Evolutionary conservation across 2,329 filamentous ascomycete genomes (phyloP).

Genomic region (Ophiostoma populinum): DNA sequence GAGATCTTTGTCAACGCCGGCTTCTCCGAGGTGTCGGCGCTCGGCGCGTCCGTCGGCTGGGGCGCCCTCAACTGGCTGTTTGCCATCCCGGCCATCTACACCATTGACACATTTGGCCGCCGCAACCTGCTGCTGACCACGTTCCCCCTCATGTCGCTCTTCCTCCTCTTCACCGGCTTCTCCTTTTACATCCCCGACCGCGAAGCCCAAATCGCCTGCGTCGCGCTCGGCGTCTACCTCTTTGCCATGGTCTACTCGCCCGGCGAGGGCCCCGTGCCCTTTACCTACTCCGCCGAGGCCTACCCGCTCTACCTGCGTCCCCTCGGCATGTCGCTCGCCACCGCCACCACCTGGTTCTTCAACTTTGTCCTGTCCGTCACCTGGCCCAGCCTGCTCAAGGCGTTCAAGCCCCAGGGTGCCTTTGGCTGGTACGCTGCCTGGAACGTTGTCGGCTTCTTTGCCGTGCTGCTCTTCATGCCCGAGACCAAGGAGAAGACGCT

Average conservation of each 20-base stretch:
- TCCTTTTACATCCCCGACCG: constrained; percentile 25
- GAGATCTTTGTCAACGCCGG: constrained; percentile 41
- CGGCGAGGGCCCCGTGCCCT: constrained; percentile 45
- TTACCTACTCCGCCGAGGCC: constrained; percentile 50
- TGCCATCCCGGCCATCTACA: constrained; percentile 44
- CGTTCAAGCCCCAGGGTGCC: constrained; percentile 28
- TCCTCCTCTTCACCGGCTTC: constrained; percentile 28
- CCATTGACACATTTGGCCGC: constrained; percentile 51
- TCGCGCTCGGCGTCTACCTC: constrained; percentile 31
- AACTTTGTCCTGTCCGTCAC: constrained; percentile 26
- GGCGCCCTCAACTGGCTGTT: constrained; percentile 50
- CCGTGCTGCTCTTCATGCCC: constrained; percentile 22
- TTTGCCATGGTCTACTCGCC: constrained; percentile 36
- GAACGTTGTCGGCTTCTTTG: constrained; percentile 29
- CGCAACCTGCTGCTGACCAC: constrained; percentile 45
- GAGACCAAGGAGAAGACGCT: constrained; percentile 24
- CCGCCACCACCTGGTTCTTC: constrained; percentile 33
- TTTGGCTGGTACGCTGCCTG: constrained; percentile 32
- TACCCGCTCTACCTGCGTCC: constrained; percentile 47
- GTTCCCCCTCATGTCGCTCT: constrained; percentile 45
- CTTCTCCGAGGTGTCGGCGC: constrained; percentile 31
- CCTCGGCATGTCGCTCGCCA: constrained; percentile 42
- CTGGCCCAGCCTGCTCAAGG: constrained; percentile 27
- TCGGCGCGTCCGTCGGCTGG: constrained; percentile 44
- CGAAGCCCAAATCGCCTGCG: constrained; percentile 24